Base-by-base conservation (phyloP, 257 asterid species). In the Nicotiana attenuata region DNA sequence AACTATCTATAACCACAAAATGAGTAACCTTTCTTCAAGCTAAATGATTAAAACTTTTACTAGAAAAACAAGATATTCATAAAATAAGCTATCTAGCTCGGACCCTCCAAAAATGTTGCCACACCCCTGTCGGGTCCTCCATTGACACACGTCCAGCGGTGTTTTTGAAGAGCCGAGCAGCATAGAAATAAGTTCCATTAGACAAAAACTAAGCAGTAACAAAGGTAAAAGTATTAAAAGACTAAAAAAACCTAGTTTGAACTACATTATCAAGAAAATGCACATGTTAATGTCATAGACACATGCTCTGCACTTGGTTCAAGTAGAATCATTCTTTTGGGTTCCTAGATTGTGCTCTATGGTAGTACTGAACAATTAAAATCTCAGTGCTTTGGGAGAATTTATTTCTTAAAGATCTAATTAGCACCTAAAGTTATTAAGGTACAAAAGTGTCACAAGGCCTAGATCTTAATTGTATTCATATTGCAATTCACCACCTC, bases 221-320 rank as follows among this genome's bases (percentile, higher is more conserved):
- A 41, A 45, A 11, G 20, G 35, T 41, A 41, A 22, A 22, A 2
- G 20, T 45, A 71, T 22, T 7, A 13, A 13, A 71, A 41, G 59
- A 41, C 47, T 10, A 5, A 11, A 13, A 69, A 41, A 20, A 20
- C 5, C 5, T 24, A 22, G 9, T 22, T 73, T 73, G 79, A 78
- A 80, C 41, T 50, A 53, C 33, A 52, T 77, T 61, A 52, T 65
- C 59, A 53, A 67, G 68, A 68, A 75, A 82, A 6, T 78, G 64
- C 83, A 88, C 85, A 57, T 83, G 85, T 55, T 86, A 78, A 66
- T 50, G 78, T 14, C 83, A 52, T 76, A 38, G 64, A 80, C 89
- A 87, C 78, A 76, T 83, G 84, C 47, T 76, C 84, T 67, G 81
- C 47, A 71, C 77, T 88, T 85, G 85, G 87, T 52, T 76, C 55